phyloP scores from a whole-genome alignment of 352 stramenopile genomes.

The Pythium folliculosum region DNA sequence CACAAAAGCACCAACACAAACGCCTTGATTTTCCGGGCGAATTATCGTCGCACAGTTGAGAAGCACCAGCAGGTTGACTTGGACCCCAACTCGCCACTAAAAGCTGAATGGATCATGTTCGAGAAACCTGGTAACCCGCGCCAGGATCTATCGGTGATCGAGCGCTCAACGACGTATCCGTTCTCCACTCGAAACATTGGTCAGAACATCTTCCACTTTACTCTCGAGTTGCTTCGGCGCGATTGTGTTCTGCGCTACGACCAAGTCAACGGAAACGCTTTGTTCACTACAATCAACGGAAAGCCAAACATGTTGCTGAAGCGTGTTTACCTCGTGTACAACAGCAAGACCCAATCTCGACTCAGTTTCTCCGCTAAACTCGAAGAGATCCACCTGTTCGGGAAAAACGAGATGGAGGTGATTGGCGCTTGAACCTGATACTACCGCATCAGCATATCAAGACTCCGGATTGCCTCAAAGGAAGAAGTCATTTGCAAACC shows the following conservation, averaged over 20 bases:
- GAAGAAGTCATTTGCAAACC: slow-evolving; percentile 4
- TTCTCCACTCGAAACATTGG: slow-evolving; percentile 43
- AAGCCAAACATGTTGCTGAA: slow-evolving; percentile 56
- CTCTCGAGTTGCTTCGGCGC: slow-evolving; percentile 45
- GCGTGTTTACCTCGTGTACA: slow-evolving; percentile 49
- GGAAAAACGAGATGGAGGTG: slow-evolving; percentile 41
- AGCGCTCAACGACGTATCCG: slow-evolving; percentile 59
- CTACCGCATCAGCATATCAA: not conserved
- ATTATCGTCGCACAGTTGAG: slow-evolving; percentile 30
- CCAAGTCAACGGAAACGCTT: slow-evolving; percentile 33
- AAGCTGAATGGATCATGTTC: slow-evolving; percentile 72
- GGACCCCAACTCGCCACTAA: slow-evolving; percentile 37
- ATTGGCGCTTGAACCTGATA: slow-evolving; percentile 12
- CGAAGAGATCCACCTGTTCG: slow-evolving; percentile 42
- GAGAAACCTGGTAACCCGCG: slow-evolving; percentile 60
- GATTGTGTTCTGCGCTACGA: slow-evolving; percentile 56
- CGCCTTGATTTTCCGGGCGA: slow-evolving; percentile 51
- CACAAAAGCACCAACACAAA: slow-evolving; percentile 69
- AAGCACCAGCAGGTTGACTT: slow-evolving; percentile 31
- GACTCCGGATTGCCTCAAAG: not conserved
- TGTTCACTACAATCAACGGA: slow-evolving; percentile 63
- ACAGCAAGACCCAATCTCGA: slow-evolving; percentile 29
- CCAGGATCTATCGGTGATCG: slow-evolving; percentile 51
- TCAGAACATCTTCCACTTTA: slow-evolving; percentile 49
- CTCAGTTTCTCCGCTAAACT: slow-evolving; percentile 39